Conservation (phyloP, 192 early-diverging fungal genomes). For the Phycomyces nitens region DNA sequence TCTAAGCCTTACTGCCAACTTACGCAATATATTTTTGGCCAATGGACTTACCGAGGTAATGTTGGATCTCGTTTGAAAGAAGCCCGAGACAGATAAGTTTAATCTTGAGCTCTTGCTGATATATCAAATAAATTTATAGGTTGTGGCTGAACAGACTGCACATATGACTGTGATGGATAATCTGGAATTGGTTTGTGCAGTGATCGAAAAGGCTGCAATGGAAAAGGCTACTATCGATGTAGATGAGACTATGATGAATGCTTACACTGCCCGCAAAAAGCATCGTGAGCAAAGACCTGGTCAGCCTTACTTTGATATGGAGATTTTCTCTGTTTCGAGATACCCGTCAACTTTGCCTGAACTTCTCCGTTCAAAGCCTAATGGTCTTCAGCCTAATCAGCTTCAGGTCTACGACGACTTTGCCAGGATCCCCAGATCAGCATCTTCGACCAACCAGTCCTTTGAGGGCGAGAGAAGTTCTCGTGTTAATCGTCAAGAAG, state of each 20-base stretch:
- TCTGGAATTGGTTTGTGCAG: constrained; percentile 87
- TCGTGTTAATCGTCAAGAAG: not conserved
- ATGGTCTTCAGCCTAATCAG: constrained; percentile 74
- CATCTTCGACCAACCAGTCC: not conserved
- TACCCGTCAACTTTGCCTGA: constrained; percentile 89
- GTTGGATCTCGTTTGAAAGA: not conserved
- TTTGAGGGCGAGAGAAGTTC: constrained; percentile 1
- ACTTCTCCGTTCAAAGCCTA: constrained; percentile 76
- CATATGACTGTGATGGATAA: constrained; percentile 87
- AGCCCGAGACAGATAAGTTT: not conserved
- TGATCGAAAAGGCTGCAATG: constrained; percentile 94
- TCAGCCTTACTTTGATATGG: constrained; percentile 89
- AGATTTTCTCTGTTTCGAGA: constrained; percentile 67
- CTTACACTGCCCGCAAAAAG: constrained; percentile 75
- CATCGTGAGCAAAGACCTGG: constrained; percentile 76
- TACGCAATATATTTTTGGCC: constrained; percentile 66
- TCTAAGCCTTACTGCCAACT: constrained; percentile 72
- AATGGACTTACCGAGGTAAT: constrained; percentile 72
- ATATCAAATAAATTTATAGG: constrained; percentile 29
- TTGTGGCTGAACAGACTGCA: constrained; percentile 79
- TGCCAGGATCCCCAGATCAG: constrained; percentile 45
- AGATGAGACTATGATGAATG: constrained; percentile 70
- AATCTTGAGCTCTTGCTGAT: not conserved
- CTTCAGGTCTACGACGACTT: constrained; percentile 88
- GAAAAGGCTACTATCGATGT: constrained; percentile 96